Base-by-base conservation (phyloP, 2,329 filamentous ascomycete species). In the Monosporascus sp. region DNA sequence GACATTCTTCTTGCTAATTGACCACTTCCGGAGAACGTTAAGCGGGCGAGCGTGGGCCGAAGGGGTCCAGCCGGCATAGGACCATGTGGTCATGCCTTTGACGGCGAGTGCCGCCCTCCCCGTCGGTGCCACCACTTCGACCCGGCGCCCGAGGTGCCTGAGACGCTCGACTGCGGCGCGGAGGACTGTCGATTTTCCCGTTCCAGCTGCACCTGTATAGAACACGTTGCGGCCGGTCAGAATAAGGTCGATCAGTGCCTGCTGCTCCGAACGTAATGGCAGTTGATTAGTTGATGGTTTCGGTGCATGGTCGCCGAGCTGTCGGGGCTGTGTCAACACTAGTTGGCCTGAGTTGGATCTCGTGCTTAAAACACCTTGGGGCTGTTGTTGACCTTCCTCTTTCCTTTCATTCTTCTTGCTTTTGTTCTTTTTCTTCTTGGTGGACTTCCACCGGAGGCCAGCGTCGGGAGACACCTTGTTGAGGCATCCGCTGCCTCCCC, bases 161-260 rank as follows among this genome's bases (percentile, higher is more conserved):
- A 82, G 67, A 5, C 67, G 62, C 6, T 62, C 66, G 3, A 73
- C 73, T 39, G 81, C 76, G 7, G 72, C 72, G 53, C 75, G 76
- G 0, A 84, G 66, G 2, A 83, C 76, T 0, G 79, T 79, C 0
- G 77, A 80, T 60, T 84, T 84, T 3, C 81, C 82, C 45, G 75
- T 79, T 0, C 83, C 83, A 17, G 83, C 84, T 0, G 80, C 81
- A 7, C 84, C 83, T 0, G 82, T 86, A 58, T 81, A 86, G 61
- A 86, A 87, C 9, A 86, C 78, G 51, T 86, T 86, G 1, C 62
- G 55, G 0, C 81, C 79, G 3, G 66, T 68, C 4, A 73, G 53
- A 24, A 84, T 81, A 0, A 80, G 65, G 1, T 81, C 67, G 0
- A 83, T 74, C 2, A 84, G 60, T 2, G 65, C 66, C 7, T 67